These are phyloP conservation scores for Lasiosphaeria ovina DNA, from an alignment of 495 filamentous ascomycete genomes.

Conservation along the genomic window DNA sequence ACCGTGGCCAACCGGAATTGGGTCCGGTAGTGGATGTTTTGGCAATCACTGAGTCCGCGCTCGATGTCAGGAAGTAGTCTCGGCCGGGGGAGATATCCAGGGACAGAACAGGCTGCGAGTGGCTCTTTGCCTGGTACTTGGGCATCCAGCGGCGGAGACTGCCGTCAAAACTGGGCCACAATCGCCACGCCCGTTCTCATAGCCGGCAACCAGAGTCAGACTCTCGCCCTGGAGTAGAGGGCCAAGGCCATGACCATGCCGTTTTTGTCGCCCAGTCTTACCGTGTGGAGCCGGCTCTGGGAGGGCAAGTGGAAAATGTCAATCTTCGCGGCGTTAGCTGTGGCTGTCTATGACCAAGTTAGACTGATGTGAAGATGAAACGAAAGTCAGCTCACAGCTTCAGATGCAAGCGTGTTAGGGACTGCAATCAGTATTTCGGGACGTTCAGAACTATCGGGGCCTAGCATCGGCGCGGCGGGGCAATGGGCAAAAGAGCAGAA, in stretches of 20 bases:
- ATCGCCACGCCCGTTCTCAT: conserved; percentile 80
- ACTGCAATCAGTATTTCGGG: conserved; percentile 63
- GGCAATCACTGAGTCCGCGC: conserved; percentile 64
- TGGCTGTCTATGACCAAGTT: background rate
- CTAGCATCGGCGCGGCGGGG: conserved; percentile 13
- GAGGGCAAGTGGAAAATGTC: conserved; percentile 85
- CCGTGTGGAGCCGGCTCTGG: conserved; percentile 64
- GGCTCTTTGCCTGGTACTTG: conserved; percentile 63
- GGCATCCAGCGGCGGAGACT: conserved; percentile 51
- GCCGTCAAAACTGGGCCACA: conserved; percentile 44
- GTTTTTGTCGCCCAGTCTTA: conserved; percentile 59
- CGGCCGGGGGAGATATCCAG: conserved; percentile 59
- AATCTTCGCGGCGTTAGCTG: conserved; percentile 45
- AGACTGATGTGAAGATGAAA: background rate
- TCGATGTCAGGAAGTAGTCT: conserved; percentile 74
- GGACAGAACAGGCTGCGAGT: conserved; percentile 84
- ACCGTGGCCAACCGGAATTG: background rate
- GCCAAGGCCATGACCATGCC: conserved; percentile 91
- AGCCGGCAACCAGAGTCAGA: conserved; percentile 66
- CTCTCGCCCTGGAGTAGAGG: conserved; percentile 47
- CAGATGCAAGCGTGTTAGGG: conserved; percentile 72
- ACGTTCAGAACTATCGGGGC: conserved; percentile 3
- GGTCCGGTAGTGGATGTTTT: conserved; percentile 52
- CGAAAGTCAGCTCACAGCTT: conserved; percentile 52
- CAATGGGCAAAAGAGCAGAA: conserved; percentile 87